Base-by-base conservation (phyloP, 495 filamentous ascomycete species). In the Filosporella fistucella region DNA sequence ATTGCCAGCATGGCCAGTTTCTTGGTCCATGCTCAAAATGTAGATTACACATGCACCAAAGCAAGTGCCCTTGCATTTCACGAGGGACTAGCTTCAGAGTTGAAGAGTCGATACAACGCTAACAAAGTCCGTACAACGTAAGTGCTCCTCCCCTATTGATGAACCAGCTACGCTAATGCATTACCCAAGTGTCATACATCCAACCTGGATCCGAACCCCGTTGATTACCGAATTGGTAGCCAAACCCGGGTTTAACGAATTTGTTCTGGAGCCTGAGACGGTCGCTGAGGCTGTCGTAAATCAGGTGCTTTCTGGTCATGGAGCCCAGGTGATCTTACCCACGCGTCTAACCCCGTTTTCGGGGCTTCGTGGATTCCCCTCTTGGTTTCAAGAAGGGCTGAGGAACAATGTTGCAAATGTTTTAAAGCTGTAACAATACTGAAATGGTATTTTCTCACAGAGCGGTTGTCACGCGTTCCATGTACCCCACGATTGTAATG, bases 1-100 rank as follows among this genome's bases (percentile, higher is more conserved):
- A 71, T 90, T 12, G 78, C 85, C 12, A 78, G 71, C 23, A 65
- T 77, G 40, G 78, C 80, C 0, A 71, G 71, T 0, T 82, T 76
- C 63, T 50, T 77, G 3, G 67, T 72, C 0, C 67, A 78, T n/a
- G 76, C 82, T 2, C 70, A 72, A 58, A 78, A 86, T 73, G 76
- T 82, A 10, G 81, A 84, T 57, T 89, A 89, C 63, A 69, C 68
- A 3, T 74, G 76, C 7, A 71, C 68, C 41, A 89, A 89, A 66
- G 77, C 85, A 0, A 82, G 79, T 0, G 74, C 80, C 2, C 58
- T 80, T 30, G 61, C 75, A 4, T 85, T 88, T 60, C 85, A 88
- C 57, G 82, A 88, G 61, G 85, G 85, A 0, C 60, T 89, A 3
- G 61, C 72, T 0, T 69, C 77, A 1, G 85, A 88, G 60, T 56